phyloP scores from a whole-genome alignment of 768 basidiomycete species.

The Kwoniella newhampshirensis region DNA sequence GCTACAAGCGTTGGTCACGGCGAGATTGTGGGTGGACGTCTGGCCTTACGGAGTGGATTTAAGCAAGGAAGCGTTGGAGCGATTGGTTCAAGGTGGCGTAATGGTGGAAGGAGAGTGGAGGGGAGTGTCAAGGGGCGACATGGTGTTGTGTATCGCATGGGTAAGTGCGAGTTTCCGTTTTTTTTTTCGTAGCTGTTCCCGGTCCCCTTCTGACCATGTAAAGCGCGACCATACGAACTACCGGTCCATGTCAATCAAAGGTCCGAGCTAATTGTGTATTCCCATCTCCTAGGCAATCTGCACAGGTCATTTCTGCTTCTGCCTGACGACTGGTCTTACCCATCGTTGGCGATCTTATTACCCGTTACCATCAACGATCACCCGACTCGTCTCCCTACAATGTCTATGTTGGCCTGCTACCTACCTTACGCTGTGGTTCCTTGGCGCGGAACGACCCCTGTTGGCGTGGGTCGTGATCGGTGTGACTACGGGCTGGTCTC shows the following conservation, averaged over 20 bases:
- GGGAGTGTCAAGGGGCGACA: constrained; percentile 28
- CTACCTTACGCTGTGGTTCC: constrained; percentile 72
- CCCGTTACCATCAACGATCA: constrained; percentile 78
- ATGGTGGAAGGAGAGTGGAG: constrained; percentile 25
- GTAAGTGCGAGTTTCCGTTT: constrained; percentile 25
- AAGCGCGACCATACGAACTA: no score
- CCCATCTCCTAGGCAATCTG: constrained; percentile 63
- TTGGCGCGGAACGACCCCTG: constrained; percentile 73
- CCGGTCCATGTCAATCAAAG: no score
- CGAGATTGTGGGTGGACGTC: constrained; percentile 33
- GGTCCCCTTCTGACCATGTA: no score
- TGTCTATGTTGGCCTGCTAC: constrained; percentile 97
- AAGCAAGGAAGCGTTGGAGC: constrained; percentile 34
- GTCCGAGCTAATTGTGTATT: no score
- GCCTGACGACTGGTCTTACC: constrained; percentile 81
- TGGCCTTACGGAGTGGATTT: constrained; percentile 47
- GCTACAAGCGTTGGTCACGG: constrained; percentile 24
- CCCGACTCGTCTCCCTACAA: constrained; percentile 87
- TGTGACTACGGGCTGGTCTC: constrained; percentile 72
- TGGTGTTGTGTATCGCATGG: constrained; percentile 45
- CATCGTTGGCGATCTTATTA: constrained; percentile 91
- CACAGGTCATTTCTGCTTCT: constrained; percentile 85
- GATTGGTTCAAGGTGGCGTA: constrained; percentile 22
- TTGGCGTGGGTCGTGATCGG: constrained; percentile 86
- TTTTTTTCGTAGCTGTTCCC: not conserved